phyloP scores from a whole-genome alignment of 73 alveolate genomes.

The Effrenium voratum region DNA sequence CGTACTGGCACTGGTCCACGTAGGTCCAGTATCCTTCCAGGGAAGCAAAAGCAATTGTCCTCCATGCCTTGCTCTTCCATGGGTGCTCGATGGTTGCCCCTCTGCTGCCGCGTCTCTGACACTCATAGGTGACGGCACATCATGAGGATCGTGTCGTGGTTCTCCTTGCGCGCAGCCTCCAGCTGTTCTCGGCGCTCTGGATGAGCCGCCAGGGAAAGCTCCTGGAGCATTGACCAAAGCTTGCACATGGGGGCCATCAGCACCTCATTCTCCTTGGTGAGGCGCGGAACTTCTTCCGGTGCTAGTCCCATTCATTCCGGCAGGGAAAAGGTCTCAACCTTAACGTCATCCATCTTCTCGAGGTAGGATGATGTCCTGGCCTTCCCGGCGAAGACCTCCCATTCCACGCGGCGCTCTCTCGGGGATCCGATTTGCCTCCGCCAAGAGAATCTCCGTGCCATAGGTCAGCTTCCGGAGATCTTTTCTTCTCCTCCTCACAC shows the following conservation, averaged over 20 bases:
- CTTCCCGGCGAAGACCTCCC: too few relatives aligned
- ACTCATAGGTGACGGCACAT: neutral
- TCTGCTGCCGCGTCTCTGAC: neutral
- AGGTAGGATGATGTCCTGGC: too few relatives aligned
- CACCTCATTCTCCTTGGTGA: neutral
- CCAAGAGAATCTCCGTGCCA: too few relatives aligned
- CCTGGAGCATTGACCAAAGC: neutral
- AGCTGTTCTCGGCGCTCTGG: too few relatives aligned
- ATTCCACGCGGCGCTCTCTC: too few relatives aligned
- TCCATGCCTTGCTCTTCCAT: neutral
- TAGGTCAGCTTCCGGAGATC: too few relatives aligned
- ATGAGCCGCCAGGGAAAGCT: neutral
- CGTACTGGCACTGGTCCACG: slow-evolving; percentile 53
- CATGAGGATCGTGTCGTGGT: neutral
- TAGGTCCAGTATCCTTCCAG: neutral
- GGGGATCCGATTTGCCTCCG: too few relatives aligned
- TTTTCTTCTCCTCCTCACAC: too few relatives aligned
- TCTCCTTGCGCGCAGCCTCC: too few relatives aligned
- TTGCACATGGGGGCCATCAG: slow-evolving; percentile 5
- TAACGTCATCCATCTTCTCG: too few relatives aligned
- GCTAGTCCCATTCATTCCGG: neutral
- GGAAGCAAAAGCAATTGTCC: neutral
- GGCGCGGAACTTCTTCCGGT: neutral
- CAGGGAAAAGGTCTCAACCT: neutral
- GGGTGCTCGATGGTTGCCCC: neutral